These are phyloP conservation scores for Boechera divaricarpa DNA, from an alignment of 345 rosid species.

Conservation along the genomic window DNA sequence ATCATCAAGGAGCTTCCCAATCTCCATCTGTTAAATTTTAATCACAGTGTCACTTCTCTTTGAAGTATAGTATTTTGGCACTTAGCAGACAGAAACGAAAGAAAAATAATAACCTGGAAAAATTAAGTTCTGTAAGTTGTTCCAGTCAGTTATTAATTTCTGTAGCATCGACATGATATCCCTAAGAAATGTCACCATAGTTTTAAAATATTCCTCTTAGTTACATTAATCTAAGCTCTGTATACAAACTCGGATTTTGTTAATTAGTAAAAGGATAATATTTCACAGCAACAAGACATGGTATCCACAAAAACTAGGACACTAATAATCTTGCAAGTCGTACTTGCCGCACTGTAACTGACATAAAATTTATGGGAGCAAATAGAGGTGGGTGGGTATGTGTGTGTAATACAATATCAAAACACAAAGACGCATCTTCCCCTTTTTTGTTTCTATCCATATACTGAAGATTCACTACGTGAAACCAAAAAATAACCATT, in stretches of 20 bases:
- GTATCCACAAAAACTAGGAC: not conserved
- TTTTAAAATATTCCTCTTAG: not conserved
- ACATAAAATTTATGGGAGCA: not conserved
- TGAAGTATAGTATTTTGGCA: not conserved
- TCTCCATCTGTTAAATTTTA: slow-evolving; percentile 58
- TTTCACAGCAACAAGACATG: not conserved
- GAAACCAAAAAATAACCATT: not conserved
- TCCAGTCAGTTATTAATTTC: not conserved
- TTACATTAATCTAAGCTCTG: not conserved
- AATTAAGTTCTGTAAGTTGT: not conserved
- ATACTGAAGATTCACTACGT: not conserved
- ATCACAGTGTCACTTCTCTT: slow-evolving; percentile 10
- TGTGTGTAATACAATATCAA: not conserved
- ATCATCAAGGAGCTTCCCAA: slow-evolving; percentile 71
- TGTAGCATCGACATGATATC: not conserved
- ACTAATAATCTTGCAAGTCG: not conserved
- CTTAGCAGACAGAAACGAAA: not conserved
- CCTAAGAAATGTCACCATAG: not conserved
- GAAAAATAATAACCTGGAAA: not conserved
- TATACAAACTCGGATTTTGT: not conserved
- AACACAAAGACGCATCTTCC: slow-evolving; percentile 2
- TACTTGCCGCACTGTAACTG: not conserved
- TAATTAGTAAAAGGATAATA: not conserved
- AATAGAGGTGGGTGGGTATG: not conserved
- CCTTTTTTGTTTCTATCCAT: not conserved